Base-by-base conservation (phyloP, 805 yeast species). In the Barnettozyma populi region DNA sequence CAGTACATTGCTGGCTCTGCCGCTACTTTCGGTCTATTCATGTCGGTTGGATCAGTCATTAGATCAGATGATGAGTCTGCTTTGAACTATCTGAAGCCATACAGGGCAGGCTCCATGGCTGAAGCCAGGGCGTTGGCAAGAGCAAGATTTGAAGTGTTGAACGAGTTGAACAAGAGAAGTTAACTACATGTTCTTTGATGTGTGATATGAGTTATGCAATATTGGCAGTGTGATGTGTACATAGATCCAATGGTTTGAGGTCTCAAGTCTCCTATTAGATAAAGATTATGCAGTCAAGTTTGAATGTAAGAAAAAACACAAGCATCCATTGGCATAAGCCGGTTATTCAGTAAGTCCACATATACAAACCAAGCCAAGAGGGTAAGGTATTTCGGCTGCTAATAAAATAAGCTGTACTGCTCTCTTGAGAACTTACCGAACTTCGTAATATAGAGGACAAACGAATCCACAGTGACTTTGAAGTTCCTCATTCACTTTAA, bases 1-100 rank as follows among this genome's bases (percentile, higher is more conserved):
- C 96, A 92, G 70, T 94, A 90, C 69, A 90, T 94, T 69, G 84
- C 86, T 60, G 97, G 97, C 47, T 88, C 97, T 5, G 97, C 96
- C 2, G 97, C 95, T 43, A 92, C 97, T 10, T 92, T 94, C 68
- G 97, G 97, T 36, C 76, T 92, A 58, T 89, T 92, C 68, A 90
- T 92, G 98, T 86, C 95, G 39, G 86, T 92, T 56, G 98, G 99
- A 35, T 87, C 96, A 10, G 90, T 87, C 18, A 87, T 87, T 53
- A 80, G 96, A 72, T 84, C 92, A 42, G 96, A 87, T 53, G 68
- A 68, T 42, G 50, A 53, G 25, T 29, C 47, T 18, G 32, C 46
- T 11, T 23, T 40, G 64, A 62, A 36, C n/a, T 54, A 51, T 36
- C 46, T 43, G 43, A 64, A 59, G 27, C 64, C 69, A 14, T 59